Evolutionary conservation across 257 asterid species (phyloP), one percentile per base, ranked within the genome.

Genomic region (Coffea eugenioides): DNA sequence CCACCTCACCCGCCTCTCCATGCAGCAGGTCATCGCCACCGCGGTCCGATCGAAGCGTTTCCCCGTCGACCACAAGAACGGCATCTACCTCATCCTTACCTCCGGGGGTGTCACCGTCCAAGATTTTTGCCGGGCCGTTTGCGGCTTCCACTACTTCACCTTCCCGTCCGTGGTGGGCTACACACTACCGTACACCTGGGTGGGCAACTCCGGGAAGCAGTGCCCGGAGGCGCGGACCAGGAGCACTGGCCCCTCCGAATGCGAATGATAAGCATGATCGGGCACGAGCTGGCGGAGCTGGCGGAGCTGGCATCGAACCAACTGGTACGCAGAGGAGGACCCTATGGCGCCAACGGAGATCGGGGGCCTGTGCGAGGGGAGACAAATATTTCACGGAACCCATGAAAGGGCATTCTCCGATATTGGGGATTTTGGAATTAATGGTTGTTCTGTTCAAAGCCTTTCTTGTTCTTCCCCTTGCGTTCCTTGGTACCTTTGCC

Each of bases 71-170:
- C 98, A 92, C 86, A 87, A 86, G 83, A 92, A 88, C 79, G 98
- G 98, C 31, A 86, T 92, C 85, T 94, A 91, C 84, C 94, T 94
- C 49, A 88, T 94, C 48, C 88, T 94, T 64, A 94, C 98, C 56
- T 86, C 97, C 25, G 84, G 84, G 34, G 98, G 91, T 78, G 97
- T 94, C 23, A 87, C 92, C 70, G 90, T 94, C 39, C 97, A 94
- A 82, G 98, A 94, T 76, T 94, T 86, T 88, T 94, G 98, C 84
- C 85, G 98, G 51, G 97, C 98, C 2, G 98, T 91, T 2, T 94
- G 98, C 79, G 98, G 98, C 31, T 94, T 94, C 86, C 98, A 94
- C 81, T 94, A 94, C 89, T 94, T 94, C 88, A 94, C 97, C 0
- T 94, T 94, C 83, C 91, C 98, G 61, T 27, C 31, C 31, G 31